Evolutionary conservation across 176 grass and related monocot species (phyloP).

Genomic region (Cenchrus fungigraminus): DNA sequence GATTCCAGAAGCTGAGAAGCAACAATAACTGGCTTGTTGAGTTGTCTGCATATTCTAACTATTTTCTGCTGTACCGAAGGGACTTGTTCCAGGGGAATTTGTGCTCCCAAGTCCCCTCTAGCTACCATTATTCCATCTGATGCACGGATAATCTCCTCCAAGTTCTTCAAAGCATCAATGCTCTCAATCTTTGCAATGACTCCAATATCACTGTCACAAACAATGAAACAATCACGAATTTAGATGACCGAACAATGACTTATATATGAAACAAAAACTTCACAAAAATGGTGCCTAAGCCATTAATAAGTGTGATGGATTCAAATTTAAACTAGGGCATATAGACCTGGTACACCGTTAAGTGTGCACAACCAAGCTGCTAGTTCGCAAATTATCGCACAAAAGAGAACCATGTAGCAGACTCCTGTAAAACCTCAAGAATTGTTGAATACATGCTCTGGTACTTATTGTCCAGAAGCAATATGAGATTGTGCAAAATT

Average conservation of each 20-base stretch:
- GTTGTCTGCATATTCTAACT: slow-evolving; percentile 84
- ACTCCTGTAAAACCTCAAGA: background rate
- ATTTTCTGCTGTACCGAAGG: slow-evolving; percentile 87
- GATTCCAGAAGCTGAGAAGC: slow-evolving; percentile 98
- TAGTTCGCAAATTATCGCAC: background rate
- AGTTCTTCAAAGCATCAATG: slow-evolving; percentile 86
- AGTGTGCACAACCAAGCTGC: background rate
- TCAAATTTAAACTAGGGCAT: background rate
- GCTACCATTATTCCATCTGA: slow-evolving; percentile 96
- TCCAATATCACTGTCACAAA: slow-evolving; percentile 74
- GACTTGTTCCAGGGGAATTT: slow-evolving; percentile 95
- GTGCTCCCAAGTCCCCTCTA: slow-evolving; percentile 94
- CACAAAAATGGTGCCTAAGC: background rate
- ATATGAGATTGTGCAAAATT: background rate
- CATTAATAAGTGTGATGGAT: background rate
- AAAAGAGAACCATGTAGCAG: background rate
- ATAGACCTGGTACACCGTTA: background rate
- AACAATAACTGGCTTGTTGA: slow-evolving; percentile 97
- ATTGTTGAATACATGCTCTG: background rate
- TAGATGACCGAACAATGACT: slow-evolving; percentile 9
- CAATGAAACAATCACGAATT: background rate
- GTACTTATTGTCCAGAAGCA: background rate
- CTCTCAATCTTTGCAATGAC: slow-evolving; percentile 96
- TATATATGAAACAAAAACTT: background rate
- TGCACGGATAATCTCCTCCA: slow-evolving; percentile 79